phyloP scores from a whole-genome alignment of 768 basidiomycete species.

The Rhodotorula babjevae region DNA sequence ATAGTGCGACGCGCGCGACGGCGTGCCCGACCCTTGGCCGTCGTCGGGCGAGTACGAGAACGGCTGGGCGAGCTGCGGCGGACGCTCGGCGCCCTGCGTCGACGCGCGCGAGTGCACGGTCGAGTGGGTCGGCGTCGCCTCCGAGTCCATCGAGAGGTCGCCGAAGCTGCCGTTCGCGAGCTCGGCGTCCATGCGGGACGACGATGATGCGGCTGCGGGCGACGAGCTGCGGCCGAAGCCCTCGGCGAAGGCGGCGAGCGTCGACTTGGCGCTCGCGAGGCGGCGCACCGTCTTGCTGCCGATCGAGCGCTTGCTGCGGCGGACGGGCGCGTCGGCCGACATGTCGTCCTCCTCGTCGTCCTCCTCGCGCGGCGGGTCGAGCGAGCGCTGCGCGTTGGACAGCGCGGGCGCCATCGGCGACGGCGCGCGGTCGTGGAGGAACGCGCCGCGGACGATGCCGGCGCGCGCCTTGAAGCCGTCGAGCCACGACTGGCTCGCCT shows the following conservation, averaged over 20 bases:
- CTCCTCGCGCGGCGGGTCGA: constrained; percentile 1
- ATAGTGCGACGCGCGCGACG: neutral
- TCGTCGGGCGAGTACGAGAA: constrained; percentile 22
- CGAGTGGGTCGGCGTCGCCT: constrained; percentile 33
- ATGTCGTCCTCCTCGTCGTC: constrained; percentile 19
- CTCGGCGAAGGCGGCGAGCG: constrained; percentile 23
- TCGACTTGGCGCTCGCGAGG: constrained; percentile 23
- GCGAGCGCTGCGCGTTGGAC: constrained; percentile 1
- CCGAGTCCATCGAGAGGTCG: constrained; percentile 30
- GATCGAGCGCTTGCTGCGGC: constrained; percentile 8
- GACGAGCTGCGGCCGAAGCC: neutral
- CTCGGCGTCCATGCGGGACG: neutral
- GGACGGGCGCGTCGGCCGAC: constrained; percentile 7
- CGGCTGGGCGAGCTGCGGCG: constrained; percentile 10
- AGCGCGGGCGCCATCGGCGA: neutral
- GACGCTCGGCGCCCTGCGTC: neutral
- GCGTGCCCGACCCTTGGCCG: constrained; percentile 1
- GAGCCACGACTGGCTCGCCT: constrained; percentile 86
- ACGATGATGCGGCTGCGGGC: neutral
- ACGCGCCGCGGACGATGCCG: constrained; percentile 52
- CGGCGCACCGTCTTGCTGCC: constrained; percentile 27
- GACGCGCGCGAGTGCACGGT: constrained; percentile 17
- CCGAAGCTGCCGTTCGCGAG: constrained; percentile 5
- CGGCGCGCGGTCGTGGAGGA: neutral
- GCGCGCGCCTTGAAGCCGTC: constrained; percentile 85